These are phyloP conservation scores for Saprolegnia parasitica DNA, from an alignment of 352 stramenopile species.

Conservation along the genomic window DNA sequence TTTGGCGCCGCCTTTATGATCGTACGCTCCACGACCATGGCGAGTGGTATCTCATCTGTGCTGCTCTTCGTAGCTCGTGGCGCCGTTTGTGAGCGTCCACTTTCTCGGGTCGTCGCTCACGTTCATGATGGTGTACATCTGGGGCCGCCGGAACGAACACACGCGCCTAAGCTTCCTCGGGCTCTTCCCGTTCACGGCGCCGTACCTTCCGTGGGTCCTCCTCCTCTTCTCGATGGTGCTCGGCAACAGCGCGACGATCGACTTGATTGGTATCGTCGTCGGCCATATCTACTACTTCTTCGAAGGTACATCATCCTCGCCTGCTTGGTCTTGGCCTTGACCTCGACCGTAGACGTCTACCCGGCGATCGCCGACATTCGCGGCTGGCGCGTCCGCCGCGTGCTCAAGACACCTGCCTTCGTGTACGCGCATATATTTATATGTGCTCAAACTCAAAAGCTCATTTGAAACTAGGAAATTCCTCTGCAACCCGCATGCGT, in stretches of 20 bases:
- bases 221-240: conserved; percentile 95
- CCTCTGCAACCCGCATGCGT: conserved; percentile 24
- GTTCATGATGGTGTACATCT: conserved; percentile 99
- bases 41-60: background rate
- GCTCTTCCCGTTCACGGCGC: conserved; percentile 97
- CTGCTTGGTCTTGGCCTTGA: background rate
- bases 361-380: conserved; percentile 94
- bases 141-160: conserved; percentile 93
- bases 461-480: background rate
- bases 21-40: conserved; percentile 35
- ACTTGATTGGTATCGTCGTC: conserved; percentile 98
- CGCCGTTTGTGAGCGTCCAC: conserved; percentile 94
- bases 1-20: conserved; percentile 95
- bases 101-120: conserved; percentile 98
- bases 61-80: conserved; percentile 63
- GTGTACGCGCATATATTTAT: conserved; percentile 71
- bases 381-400: conserved; percentile 89
- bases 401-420: conserved; percentile 89
- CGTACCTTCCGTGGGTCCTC: conserved; percentile 98
- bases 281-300: conserved; percentile 99
- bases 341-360: conserved; percentile 89
- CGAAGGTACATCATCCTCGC: conserved; percentile 57
- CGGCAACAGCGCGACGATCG: conserved; percentile 93
- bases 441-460: background rate
- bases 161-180: conserved; percentile 97